Percentiles rank a stretch among this genome's conserved stretches.
Conservation (phyloP, 257 asterid genomes). For the Penstemon barbatus region DNA sequence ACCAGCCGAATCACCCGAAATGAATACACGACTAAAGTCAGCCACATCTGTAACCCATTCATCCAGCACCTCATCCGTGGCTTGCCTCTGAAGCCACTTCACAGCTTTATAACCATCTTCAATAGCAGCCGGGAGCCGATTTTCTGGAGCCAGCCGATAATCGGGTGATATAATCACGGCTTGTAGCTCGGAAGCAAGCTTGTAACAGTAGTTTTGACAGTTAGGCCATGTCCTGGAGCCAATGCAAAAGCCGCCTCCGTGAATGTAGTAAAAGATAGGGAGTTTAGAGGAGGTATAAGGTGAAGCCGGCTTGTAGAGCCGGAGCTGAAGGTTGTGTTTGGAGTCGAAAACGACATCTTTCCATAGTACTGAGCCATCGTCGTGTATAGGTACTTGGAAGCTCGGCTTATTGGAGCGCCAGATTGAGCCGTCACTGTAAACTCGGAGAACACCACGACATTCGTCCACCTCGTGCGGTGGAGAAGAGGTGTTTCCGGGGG, state of each 20-base stretch:
- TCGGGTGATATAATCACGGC: conserved; percentile 68
- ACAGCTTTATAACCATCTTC: conserved; percentile 64
- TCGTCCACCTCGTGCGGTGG: conserved; percentile 60
- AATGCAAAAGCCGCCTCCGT: conserved; percentile 81
- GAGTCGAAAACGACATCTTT: conserved; percentile 56
- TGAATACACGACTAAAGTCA: conserved; percentile 52
- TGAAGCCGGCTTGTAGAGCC: conserved; percentile 66
- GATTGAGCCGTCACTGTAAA: conserved; percentile 71
- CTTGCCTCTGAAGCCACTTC: conserved; percentile 67
- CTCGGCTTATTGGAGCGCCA: conserved; percentile 58
- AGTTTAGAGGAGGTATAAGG: conserved; percentile 41
- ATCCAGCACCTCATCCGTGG: conserved; percentile 45
- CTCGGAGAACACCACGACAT: conserved; percentile 68
- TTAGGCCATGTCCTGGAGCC: conserved; percentile 77
- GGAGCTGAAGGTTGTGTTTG: conserved; percentile 53
- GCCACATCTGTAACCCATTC: conserved; percentile 56
- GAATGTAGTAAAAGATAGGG: conserved; percentile 68
- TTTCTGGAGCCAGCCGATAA: conserved; percentile 72
- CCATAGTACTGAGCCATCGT: conserved; percentile 69
- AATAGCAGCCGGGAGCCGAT: conserved; percentile 70
- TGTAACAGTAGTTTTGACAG: conserved; percentile 75
- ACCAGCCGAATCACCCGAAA: conserved; percentile 81
- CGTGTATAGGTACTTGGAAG: conserved; percentile 44
- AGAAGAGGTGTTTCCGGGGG: conserved; percentile 8
- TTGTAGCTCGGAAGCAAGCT: conserved; percentile 61